Percentiles rank a stretch among this genome's conserved stretches.
Evolutionary conservation across 139 green algal genomes (phyloP).

Genomic region (Closterium sp.): DNA sequence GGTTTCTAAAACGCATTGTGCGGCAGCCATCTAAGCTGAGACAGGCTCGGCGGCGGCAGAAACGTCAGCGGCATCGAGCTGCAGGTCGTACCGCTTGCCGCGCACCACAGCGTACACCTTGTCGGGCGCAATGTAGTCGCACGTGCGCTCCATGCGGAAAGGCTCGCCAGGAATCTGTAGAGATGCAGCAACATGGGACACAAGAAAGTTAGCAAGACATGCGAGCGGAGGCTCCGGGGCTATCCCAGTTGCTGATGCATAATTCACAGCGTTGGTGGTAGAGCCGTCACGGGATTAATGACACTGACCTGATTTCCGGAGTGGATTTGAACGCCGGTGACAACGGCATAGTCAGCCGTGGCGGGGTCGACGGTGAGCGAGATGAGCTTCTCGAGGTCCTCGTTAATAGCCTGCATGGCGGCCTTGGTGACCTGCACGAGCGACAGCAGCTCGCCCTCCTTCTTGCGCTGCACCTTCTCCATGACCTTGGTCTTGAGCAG

Average conservation of each 20-base stretch:
- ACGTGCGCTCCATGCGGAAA: slow-evolving; percentile 5
- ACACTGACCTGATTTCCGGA: slow-evolving; percentile 46
- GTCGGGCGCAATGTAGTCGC: slow-evolving; percentile 11
- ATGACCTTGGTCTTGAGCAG: slow-evolving; percentile 82
- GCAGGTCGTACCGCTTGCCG: slow-evolving; percentile 21
- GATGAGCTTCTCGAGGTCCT: slow-evolving; percentile 86
- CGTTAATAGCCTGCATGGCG: slow-evolving; percentile 67
- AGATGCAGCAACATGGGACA: not conserved
- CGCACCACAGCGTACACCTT: slow-evolving; percentile 24
- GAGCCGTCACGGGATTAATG: too few species aligned
- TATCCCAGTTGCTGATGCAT: too few species aligned
- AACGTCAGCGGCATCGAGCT: not conserved
- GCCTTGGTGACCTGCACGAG: slow-evolving; percentile 9
- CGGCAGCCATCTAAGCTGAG: not conserved
- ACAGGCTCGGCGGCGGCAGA: not conserved
- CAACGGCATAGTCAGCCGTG: slow-evolving; percentile 81
- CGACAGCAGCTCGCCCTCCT: not conserved
- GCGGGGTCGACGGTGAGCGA: slow-evolving; percentile 70
- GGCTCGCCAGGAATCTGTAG: slow-evolving; percentile 12
- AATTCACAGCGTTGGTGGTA: too few species aligned
- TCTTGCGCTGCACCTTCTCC: not conserved
- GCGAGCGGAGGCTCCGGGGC: too few species aligned
- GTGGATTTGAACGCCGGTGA: slow-evolving; percentile 86
- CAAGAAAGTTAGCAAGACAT: too few species aligned
- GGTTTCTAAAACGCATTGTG: too few species aligned